Conservation (phyloP, 2,329 filamentous ascomycete genomes). For the Xylaria sp. region DNA sequence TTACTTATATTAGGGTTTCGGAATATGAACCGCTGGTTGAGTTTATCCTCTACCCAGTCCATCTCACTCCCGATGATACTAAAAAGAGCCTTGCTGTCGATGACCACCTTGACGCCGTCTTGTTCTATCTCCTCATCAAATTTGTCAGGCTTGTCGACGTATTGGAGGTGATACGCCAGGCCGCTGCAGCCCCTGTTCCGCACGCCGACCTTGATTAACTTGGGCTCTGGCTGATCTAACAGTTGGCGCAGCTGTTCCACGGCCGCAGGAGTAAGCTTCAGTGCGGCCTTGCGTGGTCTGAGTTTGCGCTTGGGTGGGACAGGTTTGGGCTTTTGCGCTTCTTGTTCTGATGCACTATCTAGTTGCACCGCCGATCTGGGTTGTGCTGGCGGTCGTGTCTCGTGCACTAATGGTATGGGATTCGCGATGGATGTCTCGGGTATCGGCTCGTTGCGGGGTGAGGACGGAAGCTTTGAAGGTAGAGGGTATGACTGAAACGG, state of each 20-base stretch:
- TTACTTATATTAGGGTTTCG: constrained; percentile 98
- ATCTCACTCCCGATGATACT: constrained; percentile 99
- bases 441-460: constrained; percentile 56
- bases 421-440: constrained; percentile 60
- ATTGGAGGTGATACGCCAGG: constrained; percentile 92
- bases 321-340: constrained; percentile 73
- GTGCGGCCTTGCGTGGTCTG: constrained; percentile 86
- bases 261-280: constrained; percentile 83
- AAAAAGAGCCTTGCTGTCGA: constrained; percentile 96
- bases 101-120: constrained; percentile 93
- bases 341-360: constrained; percentile 65
- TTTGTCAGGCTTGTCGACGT: constrained; percentile 86
- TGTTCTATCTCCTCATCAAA: constrained; percentile 96
- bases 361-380: constrained; percentile 33
- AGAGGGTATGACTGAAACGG: constrained; percentile 65
- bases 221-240: constrained; percentile 85
- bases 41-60: constrained; percentile 97
- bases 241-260: constrained; percentile 81
- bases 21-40: constrained; percentile 93
- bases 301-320: constrained; percentile 73
- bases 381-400: constrained; percentile 58
- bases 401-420: constrained; percentile 62
- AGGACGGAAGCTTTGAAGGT: constrained; percentile 54
- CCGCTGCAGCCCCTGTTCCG: constrained; percentile 95
- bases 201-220: constrained; percentile 93